Conservation (phyloP, 225 moss, liverwort and hornwort species). For the Rhytidiadelphus loreus region DNA sequence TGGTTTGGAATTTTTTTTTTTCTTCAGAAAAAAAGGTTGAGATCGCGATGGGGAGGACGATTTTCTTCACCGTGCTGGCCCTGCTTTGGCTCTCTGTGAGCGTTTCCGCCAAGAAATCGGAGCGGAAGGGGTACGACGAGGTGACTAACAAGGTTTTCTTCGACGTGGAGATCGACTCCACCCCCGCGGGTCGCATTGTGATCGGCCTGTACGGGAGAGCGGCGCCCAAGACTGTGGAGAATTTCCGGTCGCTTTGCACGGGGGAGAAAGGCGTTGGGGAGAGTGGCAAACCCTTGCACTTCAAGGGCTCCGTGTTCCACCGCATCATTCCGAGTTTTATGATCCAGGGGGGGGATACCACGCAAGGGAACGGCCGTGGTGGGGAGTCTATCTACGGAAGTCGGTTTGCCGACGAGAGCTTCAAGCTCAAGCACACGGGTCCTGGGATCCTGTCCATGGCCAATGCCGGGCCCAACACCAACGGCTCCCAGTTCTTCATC, state of each 20-base stretch:
- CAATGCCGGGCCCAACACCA: background rate
- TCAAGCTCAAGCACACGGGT: constrained; percentile 68
- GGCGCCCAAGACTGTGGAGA: constrained; percentile 45
- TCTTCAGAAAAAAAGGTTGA: background rate
- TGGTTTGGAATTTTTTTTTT: background rate
- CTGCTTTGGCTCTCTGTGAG: background rate
- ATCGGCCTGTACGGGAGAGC: constrained; percentile 72
- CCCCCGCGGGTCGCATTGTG: constrained; percentile 43
- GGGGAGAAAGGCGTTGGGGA: constrained; percentile 65
- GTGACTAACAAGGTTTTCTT: constrained; percentile 76
- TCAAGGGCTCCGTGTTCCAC: constrained; percentile 67
- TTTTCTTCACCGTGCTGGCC: background rate
- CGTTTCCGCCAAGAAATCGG: background rate
- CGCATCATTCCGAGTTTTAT: constrained; percentile 84
- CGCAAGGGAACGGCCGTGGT: constrained; percentile 73
- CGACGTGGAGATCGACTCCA: constrained; percentile 56
- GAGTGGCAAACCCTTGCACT: constrained; percentile 64
- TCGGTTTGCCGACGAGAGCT: constrained; percentile 74
- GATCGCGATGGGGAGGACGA: background rate
- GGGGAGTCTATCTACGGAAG: constrained; percentile 78
- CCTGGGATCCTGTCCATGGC: background rate
- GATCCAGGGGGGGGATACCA: constrained; percentile 82
- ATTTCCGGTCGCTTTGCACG: constrained; percentile 56
- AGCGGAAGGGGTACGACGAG: constrained; percentile 34
- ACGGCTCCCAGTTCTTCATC: background rate